Conservation (phyloP, 2,329 filamentous ascomycete species). For the Paracorniculantispora psalliotae region DNA sequence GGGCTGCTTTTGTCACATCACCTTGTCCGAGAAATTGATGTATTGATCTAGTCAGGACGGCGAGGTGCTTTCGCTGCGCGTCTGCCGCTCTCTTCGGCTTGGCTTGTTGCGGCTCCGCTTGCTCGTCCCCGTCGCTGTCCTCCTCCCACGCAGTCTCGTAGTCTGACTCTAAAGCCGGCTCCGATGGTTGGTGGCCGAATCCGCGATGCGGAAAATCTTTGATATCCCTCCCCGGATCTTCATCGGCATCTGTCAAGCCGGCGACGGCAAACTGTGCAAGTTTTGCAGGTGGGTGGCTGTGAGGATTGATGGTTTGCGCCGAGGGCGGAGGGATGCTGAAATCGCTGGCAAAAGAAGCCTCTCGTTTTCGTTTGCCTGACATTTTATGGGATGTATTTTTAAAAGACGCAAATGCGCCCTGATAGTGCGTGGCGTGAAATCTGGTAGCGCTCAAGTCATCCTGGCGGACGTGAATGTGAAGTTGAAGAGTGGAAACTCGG, state of each 20-base stretch:
- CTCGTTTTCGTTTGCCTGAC: slow-evolving; percentile 6
- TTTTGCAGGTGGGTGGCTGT: slow-evolving; percentile 48
- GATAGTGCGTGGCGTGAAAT: not conserved
- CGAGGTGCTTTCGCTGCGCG: slow-evolving; percentile 47
- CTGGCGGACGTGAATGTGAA: not conserved
- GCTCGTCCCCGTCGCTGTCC: slow-evolving; percentile 65
- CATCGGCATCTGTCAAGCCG: slow-evolving; percentile 45
- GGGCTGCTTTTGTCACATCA: slow-evolving; percentile 65
- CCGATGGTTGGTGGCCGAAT: slow-evolving; percentile 13
- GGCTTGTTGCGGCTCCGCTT: slow-evolving; percentile 40
- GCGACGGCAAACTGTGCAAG: slow-evolving; percentile 50
- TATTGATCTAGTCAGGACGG: slow-evolving; percentile 62
- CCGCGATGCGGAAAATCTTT: slow-evolving; percentile 49
- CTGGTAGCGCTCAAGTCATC: not conserved
- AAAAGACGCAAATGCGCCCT: not conserved
- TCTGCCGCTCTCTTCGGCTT: slow-evolving; percentile 1
- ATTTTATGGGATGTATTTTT: not conserved
- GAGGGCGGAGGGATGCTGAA: not conserved
- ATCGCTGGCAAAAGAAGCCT: not conserved
- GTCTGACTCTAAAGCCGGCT: not conserved
- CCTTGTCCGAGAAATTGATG: slow-evolving; percentile 67
- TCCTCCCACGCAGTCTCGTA: not conserved
- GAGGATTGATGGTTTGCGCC: slow-evolving; percentile 39
- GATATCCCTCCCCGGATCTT: slow-evolving; percentile 33
- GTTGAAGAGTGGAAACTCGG: slow-evolving; percentile 2